phyloP scores from a whole-genome alignment of 129 eudicot species.

The Dittrichia graveolens region DNA sequence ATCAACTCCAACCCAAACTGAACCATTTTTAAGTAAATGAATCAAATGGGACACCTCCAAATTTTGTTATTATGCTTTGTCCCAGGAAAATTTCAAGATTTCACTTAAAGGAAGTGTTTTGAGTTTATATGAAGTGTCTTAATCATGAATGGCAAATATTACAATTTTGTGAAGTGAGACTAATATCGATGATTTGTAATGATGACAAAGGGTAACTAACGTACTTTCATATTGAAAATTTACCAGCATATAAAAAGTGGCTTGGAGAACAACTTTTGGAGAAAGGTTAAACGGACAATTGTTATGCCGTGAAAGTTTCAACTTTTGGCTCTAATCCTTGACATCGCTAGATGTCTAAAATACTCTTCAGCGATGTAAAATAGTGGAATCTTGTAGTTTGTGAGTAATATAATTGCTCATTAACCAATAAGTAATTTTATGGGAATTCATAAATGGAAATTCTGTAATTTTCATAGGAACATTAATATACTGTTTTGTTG shows the following conservation, averaged over 20 bases:
- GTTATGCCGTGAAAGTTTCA: not conserved
- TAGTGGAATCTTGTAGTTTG: not conserved
- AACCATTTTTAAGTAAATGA: not conserved
- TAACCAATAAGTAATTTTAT: not conserved
- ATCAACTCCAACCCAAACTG: not conserved
- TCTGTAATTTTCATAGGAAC: not conserved
- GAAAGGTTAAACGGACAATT: not conserved
- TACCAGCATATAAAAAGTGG: not conserved
- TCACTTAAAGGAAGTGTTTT: not conserved
- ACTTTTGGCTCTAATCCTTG: not conserved
- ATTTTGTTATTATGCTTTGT: not conserved
- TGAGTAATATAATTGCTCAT: not conserved
- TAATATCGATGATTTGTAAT: not conserved
- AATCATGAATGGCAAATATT: conserved; percentile 1
- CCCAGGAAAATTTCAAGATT: not conserved
- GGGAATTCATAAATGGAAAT: not conserved
- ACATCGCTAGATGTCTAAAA: not conserved
- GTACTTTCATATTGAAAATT: conserved; percentile 7
- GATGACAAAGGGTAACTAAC: not conserved
- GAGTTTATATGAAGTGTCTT: not conserved
- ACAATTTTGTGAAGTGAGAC: not conserved
- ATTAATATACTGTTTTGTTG: not conserved
- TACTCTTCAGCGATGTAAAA: not conserved
- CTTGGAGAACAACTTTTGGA: too few species aligned
- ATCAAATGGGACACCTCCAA: not conserved